A percentile compares a stretch with the other conserved stretches of the same genome.
Evolutionary conservation across 2,329 filamentous ascomycete species (phyloP).

Genomic region (Stemphylium lycopersici): DNA sequence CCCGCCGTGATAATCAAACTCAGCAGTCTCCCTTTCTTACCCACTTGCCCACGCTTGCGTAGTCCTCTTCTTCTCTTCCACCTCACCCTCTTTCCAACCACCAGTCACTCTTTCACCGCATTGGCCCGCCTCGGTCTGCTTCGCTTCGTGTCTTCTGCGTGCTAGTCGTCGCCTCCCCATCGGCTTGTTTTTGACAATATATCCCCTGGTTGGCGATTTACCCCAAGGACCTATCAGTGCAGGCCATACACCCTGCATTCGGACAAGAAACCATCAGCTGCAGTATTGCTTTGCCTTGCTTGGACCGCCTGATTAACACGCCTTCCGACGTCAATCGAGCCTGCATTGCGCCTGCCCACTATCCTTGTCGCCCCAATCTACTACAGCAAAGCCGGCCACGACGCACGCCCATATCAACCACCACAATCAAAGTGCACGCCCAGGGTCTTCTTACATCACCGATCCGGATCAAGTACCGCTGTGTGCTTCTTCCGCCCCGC

Average conservation of each 20-base stretch:
- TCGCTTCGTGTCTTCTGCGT: slow-evolving; percentile 29
- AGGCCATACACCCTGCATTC: slow-evolving; percentile 31
- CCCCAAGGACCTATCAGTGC: slow-evolving; percentile 28
- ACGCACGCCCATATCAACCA: slow-evolving; percentile 22
- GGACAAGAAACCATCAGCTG: slow-evolving; percentile 36
- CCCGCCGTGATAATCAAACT: slow-evolving; percentile 33
- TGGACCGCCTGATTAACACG: slow-evolving; percentile 36
- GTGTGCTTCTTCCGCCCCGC: slow-evolving; percentile 24
- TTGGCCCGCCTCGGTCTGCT: slow-evolving; percentile 29
- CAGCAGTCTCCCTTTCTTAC: slow-evolving; percentile 26
- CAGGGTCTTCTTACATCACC: slow-evolving; percentile 5
- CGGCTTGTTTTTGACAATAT: slow-evolving; percentile 33
- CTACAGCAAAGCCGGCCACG: slow-evolving; percentile 35
- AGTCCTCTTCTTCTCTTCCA: slow-evolving; percentile 5
- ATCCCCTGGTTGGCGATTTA: slow-evolving; percentile 39
- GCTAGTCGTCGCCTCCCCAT: slow-evolving; percentile 29
- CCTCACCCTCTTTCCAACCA: slow-evolving; percentile 13
- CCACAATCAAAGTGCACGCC: slow-evolving; percentile 17
- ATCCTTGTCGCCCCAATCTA: slow-evolving; percentile 32
- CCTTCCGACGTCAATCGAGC: slow-evolving; percentile 11
- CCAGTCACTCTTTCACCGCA: slow-evolving; percentile 23
- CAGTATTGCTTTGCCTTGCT: slow-evolving; percentile 37
- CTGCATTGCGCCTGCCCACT: slow-evolving; percentile 26
- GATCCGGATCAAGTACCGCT: slow-evolving; percentile 11
- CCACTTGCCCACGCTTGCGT: slow-evolving; percentile 24